phyloP scores from a whole-genome alignment of 768 basidiomycete genomes.

The Psilocybe cubensis region DNA sequence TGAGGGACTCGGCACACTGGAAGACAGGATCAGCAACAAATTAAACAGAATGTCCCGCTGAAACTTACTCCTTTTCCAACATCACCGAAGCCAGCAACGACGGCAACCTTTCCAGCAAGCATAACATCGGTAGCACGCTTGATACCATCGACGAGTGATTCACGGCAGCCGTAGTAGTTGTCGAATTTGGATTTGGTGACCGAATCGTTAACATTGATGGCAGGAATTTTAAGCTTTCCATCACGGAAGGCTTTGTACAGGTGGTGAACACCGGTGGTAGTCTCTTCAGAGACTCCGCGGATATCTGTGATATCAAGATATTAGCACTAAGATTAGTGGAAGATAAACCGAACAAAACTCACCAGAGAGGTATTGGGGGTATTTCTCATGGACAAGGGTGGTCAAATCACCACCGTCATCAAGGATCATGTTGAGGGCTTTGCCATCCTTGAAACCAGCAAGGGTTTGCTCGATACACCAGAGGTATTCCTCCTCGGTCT shows the following conservation, averaged over 20 bases:
- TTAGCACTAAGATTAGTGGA: conserved; percentile 3
- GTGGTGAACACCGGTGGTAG: conserved; percentile 99
- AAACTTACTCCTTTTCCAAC: conserved; percentile 97
- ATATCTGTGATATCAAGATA: conserved; percentile 54
- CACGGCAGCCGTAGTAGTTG: conserved; percentile 98
- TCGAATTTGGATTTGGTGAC: conserved; percentile 99
- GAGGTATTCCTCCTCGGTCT: conserved; percentile 97
- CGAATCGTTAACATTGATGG: conserved; percentile 99
- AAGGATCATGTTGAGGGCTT: conserved; percentile 96
- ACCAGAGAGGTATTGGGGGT: conserved; percentile 86
- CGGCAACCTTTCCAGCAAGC: conserved; percentile 99
- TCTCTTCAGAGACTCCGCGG: conserved; percentile 97
- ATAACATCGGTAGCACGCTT: conserved; percentile 99
- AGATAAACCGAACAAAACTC: conserved; percentile 13
- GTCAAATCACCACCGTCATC: conserved; percentile 99
- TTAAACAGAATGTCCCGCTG: background rate
- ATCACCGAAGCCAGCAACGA: conserved; percentile 98
- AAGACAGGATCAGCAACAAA: conserved; percentile 2
- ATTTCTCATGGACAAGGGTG: conserved; percentile 93
- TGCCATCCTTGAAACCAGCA: conserved; percentile 80
- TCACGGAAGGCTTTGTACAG: conserved; percentile 98
- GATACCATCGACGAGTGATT: conserved; percentile 99
- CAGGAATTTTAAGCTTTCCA: conserved; percentile 94
- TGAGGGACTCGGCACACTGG: conserved; percentile 97
- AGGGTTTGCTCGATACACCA: conserved; percentile 99